Conservation (phyloP, 2,329 filamentous ascomycete species). For the Exophiala sideris region DNA sequence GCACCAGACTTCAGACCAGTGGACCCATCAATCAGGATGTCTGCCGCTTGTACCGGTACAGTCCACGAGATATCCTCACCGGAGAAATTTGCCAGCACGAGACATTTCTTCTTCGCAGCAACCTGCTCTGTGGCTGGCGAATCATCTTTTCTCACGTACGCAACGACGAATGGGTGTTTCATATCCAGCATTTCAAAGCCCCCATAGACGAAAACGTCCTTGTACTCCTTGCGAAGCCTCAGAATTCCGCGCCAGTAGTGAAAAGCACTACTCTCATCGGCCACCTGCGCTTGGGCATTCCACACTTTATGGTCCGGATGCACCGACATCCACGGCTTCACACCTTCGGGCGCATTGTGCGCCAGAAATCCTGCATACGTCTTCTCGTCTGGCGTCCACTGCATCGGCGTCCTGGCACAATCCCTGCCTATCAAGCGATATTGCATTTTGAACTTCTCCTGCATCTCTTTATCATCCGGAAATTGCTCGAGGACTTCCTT, state of each 20-base stretch:
- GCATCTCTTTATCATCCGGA: constrained; percentile 11
- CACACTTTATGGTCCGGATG: constrained; percentile 53
- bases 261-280: constrained; percentile 47
- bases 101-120: constrained; percentile 8
- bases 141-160: constrained; percentile 20
- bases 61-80: constrained; percentile 16
- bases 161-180: constrained; percentile 12
- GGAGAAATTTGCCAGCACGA: constrained; percentile 24
- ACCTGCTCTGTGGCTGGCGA: neutral
- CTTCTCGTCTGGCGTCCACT: constrained; percentile 53
- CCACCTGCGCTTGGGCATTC: constrained; percentile 57
- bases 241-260: constrained; percentile 61
- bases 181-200: constrained; percentile 25
- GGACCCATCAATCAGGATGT: constrained; percentile 10
- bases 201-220: constrained; percentile 50
- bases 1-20: constrained; percentile 6
- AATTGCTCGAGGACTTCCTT: constrained; percentile 27
- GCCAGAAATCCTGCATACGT: constrained; percentile 60
- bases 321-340: constrained; percentile 58
- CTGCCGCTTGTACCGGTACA: constrained; percentile 7
- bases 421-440: constrained; percentile 39
- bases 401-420: constrained; percentile 65
- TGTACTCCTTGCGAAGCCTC: constrained; percentile 53
- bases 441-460: constrained; percentile 8
- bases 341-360: constrained; percentile 1